These are phyloP conservation scores for Quercus bicolor DNA, from an alignment of 306 rosid species.

Conservation along the genomic window DNA sequence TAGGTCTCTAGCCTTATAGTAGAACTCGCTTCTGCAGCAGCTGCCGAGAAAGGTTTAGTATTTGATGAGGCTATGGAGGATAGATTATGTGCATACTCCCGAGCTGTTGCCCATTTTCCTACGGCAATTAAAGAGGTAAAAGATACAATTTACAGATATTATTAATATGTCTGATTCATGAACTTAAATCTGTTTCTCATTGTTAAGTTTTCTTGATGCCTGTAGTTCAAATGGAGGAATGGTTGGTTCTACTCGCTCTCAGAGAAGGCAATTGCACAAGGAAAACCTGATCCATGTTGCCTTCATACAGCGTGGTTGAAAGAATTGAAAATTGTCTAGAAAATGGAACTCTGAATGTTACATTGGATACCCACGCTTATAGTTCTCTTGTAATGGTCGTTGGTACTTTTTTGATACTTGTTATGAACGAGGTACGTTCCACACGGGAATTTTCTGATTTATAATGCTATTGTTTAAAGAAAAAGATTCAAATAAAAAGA, in stretches of 20 bases:
- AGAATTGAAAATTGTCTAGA: conserved; percentile 62
- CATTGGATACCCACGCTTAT: not conserved
- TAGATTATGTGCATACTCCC: conserved; percentile 83
- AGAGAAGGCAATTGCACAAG: conserved; percentile 60
- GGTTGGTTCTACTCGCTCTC: conserved; percentile 87
- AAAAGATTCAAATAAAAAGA: not conserved
- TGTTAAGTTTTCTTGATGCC: conserved; percentile 11
- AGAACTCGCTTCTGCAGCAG: conserved; percentile 77
- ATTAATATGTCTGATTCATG: conserved; percentile 1
- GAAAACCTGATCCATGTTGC: conserved; percentile 86
- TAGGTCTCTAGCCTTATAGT: conserved; percentile 77
- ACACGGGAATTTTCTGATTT: not conserved
- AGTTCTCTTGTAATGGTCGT: not conserved
- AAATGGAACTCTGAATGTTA: conserved; percentile 1
- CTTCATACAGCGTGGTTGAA: conserved; percentile 79
- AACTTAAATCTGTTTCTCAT: conserved; percentile 2
- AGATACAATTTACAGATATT: not conserved
- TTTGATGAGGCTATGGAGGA: conserved; percentile 78
- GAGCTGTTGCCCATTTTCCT: conserved; percentile 88
- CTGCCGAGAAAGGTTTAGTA: conserved; percentile 60
- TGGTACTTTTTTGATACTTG: not conserved
- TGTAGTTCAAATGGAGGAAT: conserved; percentile 95
- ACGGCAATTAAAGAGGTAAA: conserved; percentile 97
- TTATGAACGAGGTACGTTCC: not conserved
- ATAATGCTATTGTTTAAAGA: not conserved